Conservation (phyloP, 192 early-diverging fungal species). For the Linnemannia hyalina region DNA sequence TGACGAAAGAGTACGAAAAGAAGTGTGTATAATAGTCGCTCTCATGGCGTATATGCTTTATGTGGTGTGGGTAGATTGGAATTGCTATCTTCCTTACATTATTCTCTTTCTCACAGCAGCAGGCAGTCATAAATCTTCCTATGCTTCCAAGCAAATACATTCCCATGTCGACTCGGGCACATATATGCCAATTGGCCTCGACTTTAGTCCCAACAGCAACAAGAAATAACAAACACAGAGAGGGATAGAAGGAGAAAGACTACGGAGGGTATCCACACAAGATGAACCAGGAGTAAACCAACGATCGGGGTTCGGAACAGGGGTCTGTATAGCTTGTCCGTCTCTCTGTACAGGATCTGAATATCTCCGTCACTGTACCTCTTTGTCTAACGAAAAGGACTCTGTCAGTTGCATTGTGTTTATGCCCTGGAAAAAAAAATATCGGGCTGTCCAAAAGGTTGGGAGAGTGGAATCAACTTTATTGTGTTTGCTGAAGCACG, state of each 20-base stretch:
- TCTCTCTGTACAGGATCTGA: background rate
- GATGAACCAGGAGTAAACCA: background rate
- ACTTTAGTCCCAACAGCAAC: constrained; percentile 5
- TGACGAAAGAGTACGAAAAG: background rate
- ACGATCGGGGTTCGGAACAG: background rate
- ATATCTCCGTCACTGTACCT: background rate
- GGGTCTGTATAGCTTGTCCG: background rate
- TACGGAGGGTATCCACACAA: background rate
- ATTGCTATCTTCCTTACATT: background rate
- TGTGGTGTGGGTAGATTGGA: background rate
- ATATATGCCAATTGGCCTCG: background rate
- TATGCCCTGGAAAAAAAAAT: background rate
- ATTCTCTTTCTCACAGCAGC: background rate
- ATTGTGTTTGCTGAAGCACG: background rate
- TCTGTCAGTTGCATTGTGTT: background rate
- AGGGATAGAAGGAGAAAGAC: background rate
- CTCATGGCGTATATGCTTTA: background rate
- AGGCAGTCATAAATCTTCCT: background rate
- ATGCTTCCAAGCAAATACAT: background rate
- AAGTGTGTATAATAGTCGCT: background rate
- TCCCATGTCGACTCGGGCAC: background rate
- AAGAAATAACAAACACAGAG: background rate
- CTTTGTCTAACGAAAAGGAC: too few relatives aligned
- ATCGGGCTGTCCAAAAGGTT: background rate
- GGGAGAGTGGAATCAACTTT: constrained; percentile 6